These are phyloP conservation scores for Chlamydomonas schloesseri DNA, from an alignment of 139 green algal genomes.

Conservation along the genomic window DNA sequence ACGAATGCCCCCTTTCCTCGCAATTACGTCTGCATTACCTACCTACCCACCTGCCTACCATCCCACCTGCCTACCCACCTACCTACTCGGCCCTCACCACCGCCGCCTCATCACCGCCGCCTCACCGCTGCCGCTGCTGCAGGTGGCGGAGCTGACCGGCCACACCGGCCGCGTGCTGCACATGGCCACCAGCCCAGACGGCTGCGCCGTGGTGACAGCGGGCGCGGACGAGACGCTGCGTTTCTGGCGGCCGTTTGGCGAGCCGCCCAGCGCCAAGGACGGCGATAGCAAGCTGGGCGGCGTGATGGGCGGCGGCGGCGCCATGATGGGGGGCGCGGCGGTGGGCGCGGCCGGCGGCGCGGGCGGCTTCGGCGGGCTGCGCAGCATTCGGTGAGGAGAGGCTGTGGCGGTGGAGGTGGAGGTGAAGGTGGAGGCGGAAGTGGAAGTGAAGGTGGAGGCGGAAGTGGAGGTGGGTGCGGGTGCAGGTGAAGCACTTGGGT, in stretches of 20 bases:
- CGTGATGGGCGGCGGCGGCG: not conserved
- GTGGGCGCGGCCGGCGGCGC: not conserved
- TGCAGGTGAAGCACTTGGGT: no score
- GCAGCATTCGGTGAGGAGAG: slow-evolving; percentile 51
- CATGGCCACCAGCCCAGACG: slow-evolving; percentile 94
- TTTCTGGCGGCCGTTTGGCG: slow-evolving; percentile 96
- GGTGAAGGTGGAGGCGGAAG: not conserved
- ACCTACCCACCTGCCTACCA: no score
- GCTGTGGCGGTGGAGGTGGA: not conserved
- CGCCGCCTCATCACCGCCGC: no score
- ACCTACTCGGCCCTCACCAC: no score
- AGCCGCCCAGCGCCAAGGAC: slow-evolving; percentile 50
- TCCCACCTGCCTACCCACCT: no score
- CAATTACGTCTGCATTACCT: no score
- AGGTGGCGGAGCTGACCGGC: slow-evolving; percentile 90
- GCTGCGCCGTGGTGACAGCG: slow-evolving; percentile 92
- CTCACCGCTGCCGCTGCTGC: no score
- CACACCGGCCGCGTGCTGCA: slow-evolving; percentile 95
- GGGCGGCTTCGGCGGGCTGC: slow-evolving; percentile 45
- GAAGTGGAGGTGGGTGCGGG: no score
- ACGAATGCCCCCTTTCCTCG: no score
- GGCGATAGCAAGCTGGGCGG: slow-evolving; percentile 24
- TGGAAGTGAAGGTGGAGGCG: no score
- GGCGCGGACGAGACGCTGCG: slow-evolving; percentile 94
- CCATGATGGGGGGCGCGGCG: not conserved